Conservation (phyloP, 2,329 filamentous ascomycete genomes). For the Beauveria medogensis region DNA sequence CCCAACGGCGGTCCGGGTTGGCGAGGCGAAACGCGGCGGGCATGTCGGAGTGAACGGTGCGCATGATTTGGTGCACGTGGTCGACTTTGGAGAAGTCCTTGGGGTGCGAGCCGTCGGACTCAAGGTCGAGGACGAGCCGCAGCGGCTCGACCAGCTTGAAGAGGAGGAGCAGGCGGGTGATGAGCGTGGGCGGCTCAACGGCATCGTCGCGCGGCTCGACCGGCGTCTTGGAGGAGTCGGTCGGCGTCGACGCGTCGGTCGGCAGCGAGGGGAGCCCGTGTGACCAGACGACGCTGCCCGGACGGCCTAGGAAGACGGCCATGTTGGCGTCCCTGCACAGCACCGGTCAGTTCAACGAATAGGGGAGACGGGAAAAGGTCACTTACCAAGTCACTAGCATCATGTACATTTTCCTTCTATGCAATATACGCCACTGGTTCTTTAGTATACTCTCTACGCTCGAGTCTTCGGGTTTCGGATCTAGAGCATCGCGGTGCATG, state of each 20-base stretch:
- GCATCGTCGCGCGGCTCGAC: slow-evolving; percentile 38
- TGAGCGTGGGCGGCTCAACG: slow-evolving; percentile 45
- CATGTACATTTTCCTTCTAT: slow-evolving; percentile 48
- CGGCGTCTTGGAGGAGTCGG: slow-evolving; percentile 38
- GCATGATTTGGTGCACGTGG: slow-evolving; percentile 41
- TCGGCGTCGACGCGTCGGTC: slow-evolving; percentile 43
- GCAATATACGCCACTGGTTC: slow-evolving; percentile 51
- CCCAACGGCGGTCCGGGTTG: slow-evolving; percentile 50
- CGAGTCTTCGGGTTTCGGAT: slow-evolving; percentile 39
- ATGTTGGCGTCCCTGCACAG: slow-evolving; percentile 45
- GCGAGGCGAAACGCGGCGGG: slow-evolving; percentile 46
- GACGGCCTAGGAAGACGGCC: slow-evolving; percentile 44
- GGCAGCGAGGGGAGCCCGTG: slow-evolving; percentile 40
- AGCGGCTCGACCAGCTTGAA: slow-evolving; percentile 40
- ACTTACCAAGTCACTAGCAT: slow-evolving; percentile 36
- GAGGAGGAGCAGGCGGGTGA: slow-evolving; percentile 46
- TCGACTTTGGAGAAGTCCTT: slow-evolving; percentile 48
- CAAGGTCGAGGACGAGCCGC: slow-evolving; percentile 45
- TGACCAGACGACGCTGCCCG: slow-evolving; percentile 46
- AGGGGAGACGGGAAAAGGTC: background rate
- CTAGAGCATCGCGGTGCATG: slow-evolving; percentile 45
- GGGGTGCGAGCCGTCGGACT: slow-evolving; percentile 47
- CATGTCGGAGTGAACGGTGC: slow-evolving; percentile 38
- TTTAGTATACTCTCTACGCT: slow-evolving; percentile 42
- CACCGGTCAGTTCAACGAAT: background rate